Percentiles rank a stretch among this genome's conserved stretches.
Evolutionary conservation across 805 yeast species (phyloP).

Genomic region (Tetrapisispora phaffii): DNA sequence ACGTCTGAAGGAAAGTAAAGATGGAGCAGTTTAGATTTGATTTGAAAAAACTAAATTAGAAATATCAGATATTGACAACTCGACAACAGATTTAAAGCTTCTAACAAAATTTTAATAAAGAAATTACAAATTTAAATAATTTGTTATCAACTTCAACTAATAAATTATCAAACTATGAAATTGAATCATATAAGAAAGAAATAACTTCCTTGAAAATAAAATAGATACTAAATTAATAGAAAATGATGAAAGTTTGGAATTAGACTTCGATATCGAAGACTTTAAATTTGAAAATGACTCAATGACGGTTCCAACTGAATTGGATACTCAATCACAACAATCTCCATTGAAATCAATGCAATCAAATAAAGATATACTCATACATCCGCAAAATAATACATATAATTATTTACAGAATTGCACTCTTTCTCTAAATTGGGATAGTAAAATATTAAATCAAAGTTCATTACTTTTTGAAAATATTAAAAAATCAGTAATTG

Average conservation of each 20-base stretch:
- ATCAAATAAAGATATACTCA: conserved; percentile 1
- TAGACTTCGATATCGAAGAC: not conserved
- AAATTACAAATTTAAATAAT: not conserved
- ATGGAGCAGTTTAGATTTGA: not conserved
- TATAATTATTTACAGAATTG: conserved; percentile 11
- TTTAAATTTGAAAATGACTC: not conserved
- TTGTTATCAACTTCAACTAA: not conserved
- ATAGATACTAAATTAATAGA: not conserved
- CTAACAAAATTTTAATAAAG: not conserved
- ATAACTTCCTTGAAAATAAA: not conserved
- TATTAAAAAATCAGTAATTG: conserved; percentile 8
- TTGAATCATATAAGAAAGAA: not conserved
- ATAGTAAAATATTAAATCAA: not conserved
- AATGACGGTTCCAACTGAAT: not conserved
- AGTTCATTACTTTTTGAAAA: conserved; percentile 17
- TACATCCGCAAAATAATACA: conserved; percentile 1
- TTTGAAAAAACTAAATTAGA: not conserved
- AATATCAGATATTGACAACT: not conserved
- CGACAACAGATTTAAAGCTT: not conserved
- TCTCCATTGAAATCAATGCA: not conserved
- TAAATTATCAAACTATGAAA: conserved; percentile 1
- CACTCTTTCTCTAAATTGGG: conserved; percentile 1
- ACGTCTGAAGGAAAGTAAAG: too few relatives aligned
- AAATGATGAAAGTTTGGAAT: not conserved
- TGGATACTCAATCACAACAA: not conserved